Base-by-base conservation (phyloP, 2,329 filamentous ascomycete genomes). In the Aspergillus sojae region DNA sequence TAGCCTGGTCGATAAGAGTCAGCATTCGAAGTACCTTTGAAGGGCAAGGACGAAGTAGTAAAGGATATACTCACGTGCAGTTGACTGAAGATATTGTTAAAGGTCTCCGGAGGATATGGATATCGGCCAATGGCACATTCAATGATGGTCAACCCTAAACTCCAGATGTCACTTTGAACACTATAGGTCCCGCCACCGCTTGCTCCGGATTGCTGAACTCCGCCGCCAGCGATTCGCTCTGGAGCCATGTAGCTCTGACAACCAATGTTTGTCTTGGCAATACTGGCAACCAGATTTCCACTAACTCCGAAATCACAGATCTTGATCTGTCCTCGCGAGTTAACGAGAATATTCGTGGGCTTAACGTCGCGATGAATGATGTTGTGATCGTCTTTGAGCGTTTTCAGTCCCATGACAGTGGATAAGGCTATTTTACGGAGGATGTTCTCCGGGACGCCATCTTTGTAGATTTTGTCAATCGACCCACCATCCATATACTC, bases 231-330 rank as follows among this genome's bases (percentile, higher is more conserved):
- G 72, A 99, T 99, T 68, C 95, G 85, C 78, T 99, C 95, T 0
- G 95, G 95, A 0, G 95, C 95, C 95, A 99, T 99, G 81, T 99
- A 99, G 75, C 94, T 97, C 80, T 99, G 95, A 74, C 95, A 99
- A 45, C 95, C 95, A 72, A 99, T 99, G 76, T 99, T 99, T 32
- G 95, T 99, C 80, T 96, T 97, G 58, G 95, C 95, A 72, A 98
- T 98, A 81, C 93, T 97, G 28, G 95, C 94, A 26, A 99, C 95
- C 28, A 99, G 82, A 72, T 99, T 99, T 59, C 95, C 95, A 69
- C 92, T 96, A 61, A 99, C 95, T 62, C 95, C 95, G 77, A 99
- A 99, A 79, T 99, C 95, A 79, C 95, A 99, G 62, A 99, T 97
- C 81, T 99, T 99, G 82, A 98, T 86, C 74, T 97, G 93, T 1